phyloP scores from a whole-genome alignment of 108 stramenopile genomes.

The Licmophora abbreviata region DNA sequence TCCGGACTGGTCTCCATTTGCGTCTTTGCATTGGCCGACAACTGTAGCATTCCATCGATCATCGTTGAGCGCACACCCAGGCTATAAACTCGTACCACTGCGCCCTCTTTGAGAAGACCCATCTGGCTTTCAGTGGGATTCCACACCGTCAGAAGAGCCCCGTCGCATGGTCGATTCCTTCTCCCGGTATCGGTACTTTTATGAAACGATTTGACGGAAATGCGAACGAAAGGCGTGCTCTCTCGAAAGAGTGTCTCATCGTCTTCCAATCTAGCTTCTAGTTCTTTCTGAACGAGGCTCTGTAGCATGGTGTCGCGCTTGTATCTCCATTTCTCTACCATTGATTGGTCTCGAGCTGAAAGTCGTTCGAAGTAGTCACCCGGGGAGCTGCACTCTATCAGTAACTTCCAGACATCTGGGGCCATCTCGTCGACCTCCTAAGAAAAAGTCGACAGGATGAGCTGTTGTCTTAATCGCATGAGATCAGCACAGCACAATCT shows the following conservation, averaged over 20 bases:
- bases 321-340: slow-evolving; percentile 50
- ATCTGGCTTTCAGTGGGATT: slow-evolving; percentile 62
- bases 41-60: slow-evolving; percentile 40
- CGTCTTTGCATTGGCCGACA: slow-evolving; percentile 45
- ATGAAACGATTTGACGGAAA: slow-evolving; percentile 22
- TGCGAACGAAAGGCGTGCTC: slow-evolving; percentile 47
- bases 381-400: slow-evolving; percentile 26
- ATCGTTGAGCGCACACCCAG: slow-evolving; percentile 34
- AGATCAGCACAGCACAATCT: slow-evolving; percentile 4
- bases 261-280: slow-evolving; percentile 46
- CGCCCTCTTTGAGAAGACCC: slow-evolving; percentile 45
- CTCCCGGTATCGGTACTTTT: no score
- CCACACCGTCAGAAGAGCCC: slow-evolving; percentile 64
- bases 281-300: slow-evolving; percentile 32
- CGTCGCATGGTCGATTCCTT: no score
- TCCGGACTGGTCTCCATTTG: slow-evolving; percentile 18
- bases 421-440: slow-evolving; percentile 68
- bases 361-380: slow-evolving; percentile 47
- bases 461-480: no score
- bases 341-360: slow-evolving; percentile 18
- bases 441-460: no score
- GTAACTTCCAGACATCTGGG: slow-evolving; percentile 51
- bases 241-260: slow-evolving; percentile 28
- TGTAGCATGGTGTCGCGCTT: slow-evolving; percentile 44
- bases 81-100: slow-evolving; percentile 40